Conservation (phyloP, 768 basidiomycete genomes). For the Crassisporium funariophilum region DNA sequence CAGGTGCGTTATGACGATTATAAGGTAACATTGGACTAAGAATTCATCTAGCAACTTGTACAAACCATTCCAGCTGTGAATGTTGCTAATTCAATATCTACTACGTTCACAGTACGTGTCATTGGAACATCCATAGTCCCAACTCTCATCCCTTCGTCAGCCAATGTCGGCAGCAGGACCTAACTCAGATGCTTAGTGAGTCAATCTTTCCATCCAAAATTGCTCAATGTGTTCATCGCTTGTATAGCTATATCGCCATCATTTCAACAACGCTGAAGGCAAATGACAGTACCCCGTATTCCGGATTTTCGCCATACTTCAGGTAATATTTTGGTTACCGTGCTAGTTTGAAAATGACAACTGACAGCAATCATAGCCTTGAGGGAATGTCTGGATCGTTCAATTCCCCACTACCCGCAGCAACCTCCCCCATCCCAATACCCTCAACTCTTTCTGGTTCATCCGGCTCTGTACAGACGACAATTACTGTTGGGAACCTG, state of each 20-base stretch:
- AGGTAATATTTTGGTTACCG: too few relatives aligned
- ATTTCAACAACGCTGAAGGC: constrained; percentile 37
- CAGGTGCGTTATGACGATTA: constrained; percentile 40
- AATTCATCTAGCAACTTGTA: constrained; percentile 47
- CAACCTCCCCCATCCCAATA: constrained; percentile 46
- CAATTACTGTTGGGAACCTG: constrained; percentile 41
- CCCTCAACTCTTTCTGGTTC: constrained; percentile 41
- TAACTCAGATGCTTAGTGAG: constrained; percentile 61
- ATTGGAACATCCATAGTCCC: neutral
- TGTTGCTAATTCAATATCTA: constrained; percentile 46
- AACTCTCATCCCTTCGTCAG: constrained; percentile 31
- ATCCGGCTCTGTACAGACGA: constrained; percentile 32
- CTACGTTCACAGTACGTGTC: constrained; percentile 58
- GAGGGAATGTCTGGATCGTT: constrained; percentile 64
- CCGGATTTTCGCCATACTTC: constrained; percentile 57
- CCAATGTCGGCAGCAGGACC: constrained; percentile 59
- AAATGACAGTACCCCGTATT: constrained; percentile 31
- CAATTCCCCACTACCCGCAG: constrained; percentile 46
- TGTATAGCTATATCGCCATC: constrained; percentile 64
- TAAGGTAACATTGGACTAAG: constrained; percentile 1
- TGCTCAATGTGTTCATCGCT: constrained; percentile 7
- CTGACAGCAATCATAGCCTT: constrained; percentile 40
- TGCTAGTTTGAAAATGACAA: neutral
- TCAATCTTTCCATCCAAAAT: constrained; percentile 1
- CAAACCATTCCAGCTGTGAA: constrained; percentile 60